Conservation (phyloP, 768 basidiomycete species). For the Zangia roseola region DNA sequence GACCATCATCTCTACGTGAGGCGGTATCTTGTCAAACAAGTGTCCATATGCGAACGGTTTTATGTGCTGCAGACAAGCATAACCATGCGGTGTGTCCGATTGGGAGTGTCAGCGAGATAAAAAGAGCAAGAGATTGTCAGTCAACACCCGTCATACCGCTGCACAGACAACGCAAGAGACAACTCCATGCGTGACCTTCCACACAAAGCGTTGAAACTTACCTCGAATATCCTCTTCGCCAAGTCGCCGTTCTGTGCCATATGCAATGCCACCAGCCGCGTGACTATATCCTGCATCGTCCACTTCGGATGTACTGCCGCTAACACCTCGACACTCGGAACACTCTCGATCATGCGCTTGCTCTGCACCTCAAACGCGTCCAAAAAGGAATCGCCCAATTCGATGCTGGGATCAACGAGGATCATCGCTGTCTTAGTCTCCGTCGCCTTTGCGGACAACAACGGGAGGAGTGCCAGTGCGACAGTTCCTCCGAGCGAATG, state of each 20-base stretch:
- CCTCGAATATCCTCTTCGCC: constrained; percentile 6
- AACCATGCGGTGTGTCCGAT: no score
- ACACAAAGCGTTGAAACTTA: background rate
- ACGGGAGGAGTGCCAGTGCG: constrained; percentile 7
- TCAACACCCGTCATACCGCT: no score
- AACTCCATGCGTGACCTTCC: no score
- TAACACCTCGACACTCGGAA: constrained; percentile 5
- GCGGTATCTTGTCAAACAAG: constrained; percentile 7
- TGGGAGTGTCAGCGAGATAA: no score
- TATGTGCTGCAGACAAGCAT: constrained; percentile 3
- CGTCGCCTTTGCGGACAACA: constrained; percentile 1
- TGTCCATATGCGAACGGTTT: constrained; percentile 13
- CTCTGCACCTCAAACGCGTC: background rate
- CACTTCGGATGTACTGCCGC: constrained; percentile 13
- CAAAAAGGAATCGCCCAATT: background rate
- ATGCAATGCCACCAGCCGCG: constrained; percentile 9
- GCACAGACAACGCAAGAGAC: no score
- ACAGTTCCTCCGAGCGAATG: constrained; percentile 16
- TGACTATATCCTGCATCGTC: constrained; percentile 13
- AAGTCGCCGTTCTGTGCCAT: constrained; percentile 4
- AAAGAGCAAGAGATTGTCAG: no score
- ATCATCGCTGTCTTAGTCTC: constrained; percentile 4
- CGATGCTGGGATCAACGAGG: constrained; percentile 16
- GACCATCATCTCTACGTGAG: constrained; percentile 15
- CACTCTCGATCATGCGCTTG: background rate